Evolutionary conservation across 2,329 filamentous ascomycete species (phyloP).

Genomic region (Cryphonectria radicalis): DNA sequence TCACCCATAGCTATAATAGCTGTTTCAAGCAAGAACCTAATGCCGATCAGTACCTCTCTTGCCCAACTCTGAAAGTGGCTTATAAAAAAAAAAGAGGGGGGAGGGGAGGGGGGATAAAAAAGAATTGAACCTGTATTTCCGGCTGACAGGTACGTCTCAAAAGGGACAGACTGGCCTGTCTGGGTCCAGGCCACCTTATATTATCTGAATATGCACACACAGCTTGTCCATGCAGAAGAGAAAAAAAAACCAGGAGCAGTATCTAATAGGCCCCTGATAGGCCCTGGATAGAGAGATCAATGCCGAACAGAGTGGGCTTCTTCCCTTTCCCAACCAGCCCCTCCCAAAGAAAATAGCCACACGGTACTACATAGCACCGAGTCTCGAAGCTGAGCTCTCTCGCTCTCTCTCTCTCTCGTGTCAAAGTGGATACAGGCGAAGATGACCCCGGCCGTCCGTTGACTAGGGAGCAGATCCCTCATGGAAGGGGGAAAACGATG

Average conservation of each 20-base stretch:
- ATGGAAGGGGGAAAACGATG: background rate
- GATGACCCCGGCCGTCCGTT: background rate
- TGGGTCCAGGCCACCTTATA: background rate
- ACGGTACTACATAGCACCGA: background rate
- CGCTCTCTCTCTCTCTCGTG: background rate
- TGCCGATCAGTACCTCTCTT: background rate
- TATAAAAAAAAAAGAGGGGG: background rate
- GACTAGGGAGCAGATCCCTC: background rate
- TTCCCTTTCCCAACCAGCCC: background rate
- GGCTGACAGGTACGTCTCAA: too few species aligned
- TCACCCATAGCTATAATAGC: background rate
- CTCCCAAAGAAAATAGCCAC: background rate
- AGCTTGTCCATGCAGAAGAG: background rate
- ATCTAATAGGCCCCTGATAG: background rate
- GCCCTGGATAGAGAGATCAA: background rate
- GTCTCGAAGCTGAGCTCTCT: background rate
- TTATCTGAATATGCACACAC: background rate
- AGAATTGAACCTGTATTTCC: background rate
- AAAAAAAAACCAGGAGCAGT: background rate
- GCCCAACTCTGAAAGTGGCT: background rate
- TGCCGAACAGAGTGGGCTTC: background rate
- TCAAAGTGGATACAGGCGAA: background rate
- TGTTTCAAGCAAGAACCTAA: background rate
- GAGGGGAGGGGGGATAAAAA: background rate
- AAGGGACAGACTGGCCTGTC: background rate